These are phyloP conservation scores for Tylopilus sp. DNA, from an alignment of 1,284 basidiomycete species.

Conservation along the genomic window DNA sequence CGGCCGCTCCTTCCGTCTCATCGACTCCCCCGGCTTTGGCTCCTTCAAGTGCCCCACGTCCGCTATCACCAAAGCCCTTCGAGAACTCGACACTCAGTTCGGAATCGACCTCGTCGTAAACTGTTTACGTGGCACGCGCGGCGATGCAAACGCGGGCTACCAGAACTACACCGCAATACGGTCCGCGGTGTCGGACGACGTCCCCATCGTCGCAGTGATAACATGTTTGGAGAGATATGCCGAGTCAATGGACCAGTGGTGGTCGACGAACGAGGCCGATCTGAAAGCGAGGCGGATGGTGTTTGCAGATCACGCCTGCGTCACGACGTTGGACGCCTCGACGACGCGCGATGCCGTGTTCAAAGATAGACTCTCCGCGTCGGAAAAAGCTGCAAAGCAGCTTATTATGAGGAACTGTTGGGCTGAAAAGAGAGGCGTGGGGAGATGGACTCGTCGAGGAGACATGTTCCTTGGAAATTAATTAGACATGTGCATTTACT, in stretches of 20 bases:
- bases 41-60: conserved; percentile 30
- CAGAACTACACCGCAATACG: conserved; percentile 30
- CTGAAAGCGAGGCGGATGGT: conserved; percentile 26
- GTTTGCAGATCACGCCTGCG: conserved; percentile 31
- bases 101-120: conserved; percentile 30
- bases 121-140: conserved; percentile 28
- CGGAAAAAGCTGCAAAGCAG: conserved; percentile 22
- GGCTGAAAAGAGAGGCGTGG: conserved; percentile 26
- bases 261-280: conserved; percentile 29
- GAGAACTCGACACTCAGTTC: conserved; percentile 28
- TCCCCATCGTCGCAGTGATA: conserved; percentile 31
- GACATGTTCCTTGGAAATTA: conserved; percentile 31
- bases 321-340: conserved; percentile 26
- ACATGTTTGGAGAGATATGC: conserved; percentile 30
- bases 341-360: conserved; percentile 16
- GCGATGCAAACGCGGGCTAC: conserved; percentile 29
- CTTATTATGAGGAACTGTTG: conserved; percentile 30
- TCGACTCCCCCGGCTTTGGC: conserved; percentile 31
- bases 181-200: conserved; percentile 31
- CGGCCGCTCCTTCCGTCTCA: conserved; percentile 29
- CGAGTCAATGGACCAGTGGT: conserved; percentile 32
- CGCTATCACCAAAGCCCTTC: conserved; percentile 26
- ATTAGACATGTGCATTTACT: conserved; percentile 20
- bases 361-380: conserved; percentile 25
- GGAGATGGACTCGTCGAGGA: conserved; percentile 24